phyloP scores from a whole-genome alignment of 2,329 filamentous ascomycete genomes.

The Aspergillus texensis region DNA sequence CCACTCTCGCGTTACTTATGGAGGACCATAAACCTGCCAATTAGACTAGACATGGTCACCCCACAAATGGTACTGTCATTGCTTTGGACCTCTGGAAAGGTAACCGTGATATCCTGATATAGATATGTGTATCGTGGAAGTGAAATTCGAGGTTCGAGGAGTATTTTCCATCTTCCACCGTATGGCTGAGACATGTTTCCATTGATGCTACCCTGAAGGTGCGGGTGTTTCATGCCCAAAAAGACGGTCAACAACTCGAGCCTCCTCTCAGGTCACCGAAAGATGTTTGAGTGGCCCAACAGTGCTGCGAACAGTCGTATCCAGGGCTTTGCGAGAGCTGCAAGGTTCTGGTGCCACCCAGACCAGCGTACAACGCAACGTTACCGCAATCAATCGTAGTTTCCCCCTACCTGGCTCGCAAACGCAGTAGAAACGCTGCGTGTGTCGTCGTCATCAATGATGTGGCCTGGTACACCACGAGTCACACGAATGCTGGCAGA shows the following conservation, averaged over 20 bases:
- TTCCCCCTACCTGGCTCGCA: constrained; percentile 83
- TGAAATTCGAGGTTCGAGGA: constrained; percentile 6
- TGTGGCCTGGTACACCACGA: constrained; percentile 44
- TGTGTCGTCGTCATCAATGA: constrained; percentile 80
- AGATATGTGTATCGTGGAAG: constrained; percentile 16
- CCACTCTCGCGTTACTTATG: constrained; percentile 9
- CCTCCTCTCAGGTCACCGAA: constrained; percentile 18
- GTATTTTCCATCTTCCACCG: constrained; percentile 14
- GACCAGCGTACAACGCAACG: constrained; percentile 9
- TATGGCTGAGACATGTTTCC: constrained; percentile 15
- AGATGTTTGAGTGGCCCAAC: constrained; percentile 18
- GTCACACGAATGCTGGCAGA: constrained; percentile 53
- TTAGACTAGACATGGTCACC: constrained; percentile 10
- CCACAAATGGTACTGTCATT: not conserved
- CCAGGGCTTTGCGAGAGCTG: constrained; percentile 15
- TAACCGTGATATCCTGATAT: constrained; percentile 15
- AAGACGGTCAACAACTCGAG: constrained; percentile 16
- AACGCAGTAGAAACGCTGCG: constrained; percentile 96
- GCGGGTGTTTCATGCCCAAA: constrained; percentile 16
- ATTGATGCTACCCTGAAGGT: constrained; percentile 17
- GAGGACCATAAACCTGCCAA: constrained; percentile 11
- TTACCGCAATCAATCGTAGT: constrained; percentile 58
- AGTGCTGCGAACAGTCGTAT: constrained; percentile 18
- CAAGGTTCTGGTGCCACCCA: constrained; percentile 20
- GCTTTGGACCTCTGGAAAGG: constrained; percentile 9